Percentiles rank a stretch among this genome's conserved stretches.
Conservation (phyloP, 2,329 filamentous ascomycete species). For the Cadophora sp. region DNA sequence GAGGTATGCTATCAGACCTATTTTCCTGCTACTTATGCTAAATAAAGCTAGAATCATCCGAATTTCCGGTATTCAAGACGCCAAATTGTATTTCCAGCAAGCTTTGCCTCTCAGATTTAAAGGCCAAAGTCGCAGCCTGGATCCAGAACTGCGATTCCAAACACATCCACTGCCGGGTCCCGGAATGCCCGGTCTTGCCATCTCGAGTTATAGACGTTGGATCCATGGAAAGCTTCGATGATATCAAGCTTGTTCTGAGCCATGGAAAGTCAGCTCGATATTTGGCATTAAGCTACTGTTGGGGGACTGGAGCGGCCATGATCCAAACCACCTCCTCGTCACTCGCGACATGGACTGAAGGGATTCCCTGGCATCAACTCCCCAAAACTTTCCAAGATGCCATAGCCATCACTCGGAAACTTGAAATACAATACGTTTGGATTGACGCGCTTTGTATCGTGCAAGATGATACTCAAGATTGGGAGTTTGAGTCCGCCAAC, state of each 20-base stretch:
- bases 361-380: background rate
- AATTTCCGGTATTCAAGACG: background rate
- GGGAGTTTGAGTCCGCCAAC: background rate
- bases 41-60: background rate
- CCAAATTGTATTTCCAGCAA: background rate
- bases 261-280: background rate
- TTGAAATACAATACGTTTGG: background rate
- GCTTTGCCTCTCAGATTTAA: background rate
- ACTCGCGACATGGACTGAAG: background rate
- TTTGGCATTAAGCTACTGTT: slow-evolving; percentile 7
- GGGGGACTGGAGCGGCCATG: background rate
- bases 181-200: background rate
- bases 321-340: background rate
- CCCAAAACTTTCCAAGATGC: background rate
- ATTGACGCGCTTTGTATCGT: slow-evolving; percentile 6
- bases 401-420: background rate
- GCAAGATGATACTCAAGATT: slow-evolving; percentile 6
- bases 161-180: background rate
- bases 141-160: background rate
- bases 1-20: background rate
- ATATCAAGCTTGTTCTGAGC: background rate
- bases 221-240: background rate
- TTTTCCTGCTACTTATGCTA: background rate
- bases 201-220: background rate
- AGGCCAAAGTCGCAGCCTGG: background rate